Base-by-base conservation (phyloP, 176 grass and related monocot genomes). In the Miscanthus lutarioriparius region DNA sequence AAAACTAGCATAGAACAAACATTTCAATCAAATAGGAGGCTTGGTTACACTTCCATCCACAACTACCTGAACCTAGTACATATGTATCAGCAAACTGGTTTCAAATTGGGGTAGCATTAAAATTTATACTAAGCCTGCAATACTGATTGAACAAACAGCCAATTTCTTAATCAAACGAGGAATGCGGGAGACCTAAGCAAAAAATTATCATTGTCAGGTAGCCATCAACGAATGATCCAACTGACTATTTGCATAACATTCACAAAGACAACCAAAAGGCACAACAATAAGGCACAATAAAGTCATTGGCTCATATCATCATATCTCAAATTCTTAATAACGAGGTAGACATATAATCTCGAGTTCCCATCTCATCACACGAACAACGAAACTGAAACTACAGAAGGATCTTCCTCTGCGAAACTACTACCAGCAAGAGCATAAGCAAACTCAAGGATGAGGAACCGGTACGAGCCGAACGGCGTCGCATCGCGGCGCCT, bases 291-390 rank as follows among this genome's bases (percentile, higher is more conserved):
- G 4, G 25, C 0, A 14, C 5, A 68, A 16, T 61, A 6, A 74
- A 79, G 67, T 25, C 1, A 74, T 10, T 67, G 49, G 33, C 41
- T 23, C 78, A 66, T 77, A 72, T 44, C 3, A 88, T 39, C 39
- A 89, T 45, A 83, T 86, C 54, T 59, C 44, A 82, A 58, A 78
- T 56, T 66, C 66, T 56, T 40, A 87, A 69, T n/a, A 33, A n/a
- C 22, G n/a, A 83, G 75, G n/a, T 10, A 45, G 14, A 27, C 65
- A 86, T 56, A 85, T 20, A 67, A 82, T 56, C 15, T 48, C 32
- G 7, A 59, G 83, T 76, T 76, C 79, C 19, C 17, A 72, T 87
- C 64, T 22, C 49, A 68, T 22, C 70, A 80, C 35, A 80, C 1
- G 37, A 68, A 44, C 67, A 84, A 27, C 45, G 25, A 80, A 61